phyloP scores from a whole-genome alignment of 257 asterid species.

The Capsicum baccatum region DNA sequence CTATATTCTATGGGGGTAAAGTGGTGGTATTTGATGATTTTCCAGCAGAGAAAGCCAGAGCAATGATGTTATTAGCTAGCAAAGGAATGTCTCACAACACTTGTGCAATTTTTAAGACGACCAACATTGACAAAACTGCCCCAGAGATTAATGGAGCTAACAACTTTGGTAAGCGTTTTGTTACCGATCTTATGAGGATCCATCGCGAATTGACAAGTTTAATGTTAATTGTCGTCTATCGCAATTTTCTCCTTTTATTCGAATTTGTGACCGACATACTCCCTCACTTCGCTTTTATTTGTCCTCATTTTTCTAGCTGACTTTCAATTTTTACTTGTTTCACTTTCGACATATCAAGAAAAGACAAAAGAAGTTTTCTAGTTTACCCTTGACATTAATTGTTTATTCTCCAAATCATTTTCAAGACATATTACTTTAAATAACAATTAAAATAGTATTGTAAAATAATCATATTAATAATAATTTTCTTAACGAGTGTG shows the following conservation, averaged over 20 bases:
- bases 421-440: no score
- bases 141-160: not conserved
- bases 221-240: fast-evolving
- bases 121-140: not conserved
- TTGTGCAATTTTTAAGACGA: not conserved
- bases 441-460: no score
- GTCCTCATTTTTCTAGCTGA: no score
- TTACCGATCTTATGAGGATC: not conserved
- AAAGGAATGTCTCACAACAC: slow-evolving; percentile 14
- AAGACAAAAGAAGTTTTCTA: no score
- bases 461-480: no score
- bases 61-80: slow-evolving; percentile 27
- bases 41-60: slow-evolving; percentile 34
- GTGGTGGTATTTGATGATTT: slow-evolving; percentile 36
- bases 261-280: not conserved
- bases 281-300: no score
- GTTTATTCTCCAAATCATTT: no score
- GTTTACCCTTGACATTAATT: no score
- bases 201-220: not conserved
- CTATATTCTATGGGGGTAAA: slow-evolving; percentile 34
- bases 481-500: no score
- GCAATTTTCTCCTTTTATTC: not conserved
- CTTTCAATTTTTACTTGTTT: no score
- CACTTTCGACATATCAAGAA: no score
- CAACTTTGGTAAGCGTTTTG: not conserved